phyloP scores from a whole-genome alignment of 495 filamentous ascomycete genomes.

The Parachaetomium inaequale region DNA sequence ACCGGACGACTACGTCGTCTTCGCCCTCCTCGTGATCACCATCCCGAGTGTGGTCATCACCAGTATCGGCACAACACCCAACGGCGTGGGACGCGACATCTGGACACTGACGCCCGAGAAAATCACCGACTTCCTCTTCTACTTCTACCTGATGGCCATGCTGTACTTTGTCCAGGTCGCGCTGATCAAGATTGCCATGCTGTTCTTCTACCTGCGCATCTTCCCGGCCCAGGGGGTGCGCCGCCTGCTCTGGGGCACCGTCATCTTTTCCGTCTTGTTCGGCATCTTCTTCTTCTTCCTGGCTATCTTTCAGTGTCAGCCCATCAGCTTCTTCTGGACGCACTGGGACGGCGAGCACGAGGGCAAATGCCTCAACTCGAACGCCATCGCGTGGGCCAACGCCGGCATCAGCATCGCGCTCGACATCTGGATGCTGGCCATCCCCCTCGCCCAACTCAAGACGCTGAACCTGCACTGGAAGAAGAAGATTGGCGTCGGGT shows the following conservation, averaged over 20 bases:
- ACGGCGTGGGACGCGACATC: slow-evolving; percentile 18
- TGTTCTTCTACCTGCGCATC: slow-evolving; percentile 23
- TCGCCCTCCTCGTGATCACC: background rate
- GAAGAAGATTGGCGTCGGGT: slow-evolving; percentile 33
- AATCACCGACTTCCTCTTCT: slow-evolving; percentile 14
- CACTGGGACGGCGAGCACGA: slow-evolving; percentile 21
- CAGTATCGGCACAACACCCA: slow-evolving; percentile 2
- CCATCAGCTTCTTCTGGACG: slow-evolving; percentile 31
- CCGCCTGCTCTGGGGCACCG: slow-evolving; percentile 17
- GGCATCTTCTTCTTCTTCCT: slow-evolving; percentile 16
- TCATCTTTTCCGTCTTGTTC: slow-evolving; percentile 14
- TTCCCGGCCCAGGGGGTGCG: slow-evolving; percentile 12
- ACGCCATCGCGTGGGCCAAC: slow-evolving; percentile 25
- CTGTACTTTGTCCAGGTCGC: slow-evolving; percentile 16
- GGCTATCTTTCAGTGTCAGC: slow-evolving; percentile 29
- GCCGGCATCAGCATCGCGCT: slow-evolving; percentile 17
- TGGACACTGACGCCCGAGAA: slow-evolving; percentile 12
- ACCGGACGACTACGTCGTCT: slow-evolving; percentile 12
- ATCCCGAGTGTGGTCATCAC: slow-evolving; percentile 9
- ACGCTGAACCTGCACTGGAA: slow-evolving; percentile 33
- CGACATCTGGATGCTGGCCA: slow-evolving; percentile 19
- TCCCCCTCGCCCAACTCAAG: slow-evolving; percentile 23
- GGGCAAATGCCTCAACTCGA: slow-evolving; percentile 28
- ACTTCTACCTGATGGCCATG: slow-evolving; percentile 15
- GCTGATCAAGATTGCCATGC: slow-evolving; percentile 13